Base-by-base conservation (phyloP, 805 yeast genomes). In the Starmerella geochares region DNA sequence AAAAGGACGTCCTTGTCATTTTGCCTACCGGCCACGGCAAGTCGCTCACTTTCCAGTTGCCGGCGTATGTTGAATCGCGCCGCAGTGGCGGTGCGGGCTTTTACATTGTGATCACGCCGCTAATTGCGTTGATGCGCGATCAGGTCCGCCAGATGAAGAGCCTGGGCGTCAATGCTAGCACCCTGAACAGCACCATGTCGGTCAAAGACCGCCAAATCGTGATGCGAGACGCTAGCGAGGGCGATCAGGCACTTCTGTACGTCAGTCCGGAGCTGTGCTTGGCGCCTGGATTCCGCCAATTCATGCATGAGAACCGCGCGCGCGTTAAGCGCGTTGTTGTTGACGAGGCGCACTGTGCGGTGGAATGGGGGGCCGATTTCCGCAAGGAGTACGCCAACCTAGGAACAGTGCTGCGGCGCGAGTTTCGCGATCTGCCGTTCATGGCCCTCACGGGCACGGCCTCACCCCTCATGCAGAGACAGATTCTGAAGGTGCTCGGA, bases 21-120 rank as follows among this genome's bases (percentile, higher is more conserved):
- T 86, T 92, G 88, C 98, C 98, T 0, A 92, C 98, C 1, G 98
- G 98, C 38, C 96, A 96, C 50, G 98, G 98, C 48, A 92, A 92
- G 62, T 90, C 97, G 0, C 68, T 92, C 21, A 90, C 97, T 60
- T 92, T 86, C 65, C 98, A 92, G 66, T 71, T 92, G 25, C 97
- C 98, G 0, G 96, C 98, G 0, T 71, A 87, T 31, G 79, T 86
- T 0, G 73, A 53, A 53, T 23, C 73, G 39, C 71, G 80, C 2
- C 27, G 17, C 16, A 3, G 17, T 20, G n/a, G 16, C 11, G 32
- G 24, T 4, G 27, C 17, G 1, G 95, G 95, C 1, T 73, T 67
- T 31, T 84, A 95, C 0, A 67, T 92, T 32, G 98, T 92, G 2
- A 77, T 92, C 4, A 87, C 96, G 0, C 98, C 98, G 0, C 74